Evolutionary conservation across 192 early-diverging fungal species (phyloP).

Genomic region (Backusella circina): DNA sequence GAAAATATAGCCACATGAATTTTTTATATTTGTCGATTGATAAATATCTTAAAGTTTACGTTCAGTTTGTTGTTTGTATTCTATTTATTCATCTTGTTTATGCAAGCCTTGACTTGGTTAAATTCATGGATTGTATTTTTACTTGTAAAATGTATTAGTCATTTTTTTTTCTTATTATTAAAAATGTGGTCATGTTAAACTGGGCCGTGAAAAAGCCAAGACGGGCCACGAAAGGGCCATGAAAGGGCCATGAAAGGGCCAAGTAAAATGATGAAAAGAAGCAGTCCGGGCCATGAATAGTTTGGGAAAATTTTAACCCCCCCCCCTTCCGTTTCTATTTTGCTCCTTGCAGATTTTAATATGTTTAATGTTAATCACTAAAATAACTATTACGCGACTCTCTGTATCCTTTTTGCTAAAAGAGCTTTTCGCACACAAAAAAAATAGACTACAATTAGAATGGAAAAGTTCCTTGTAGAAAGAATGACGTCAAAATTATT

Average conservation of each 20-base stretch:
- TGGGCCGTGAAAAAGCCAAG: not conserved
- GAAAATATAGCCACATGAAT: not conserved
- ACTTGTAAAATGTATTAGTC: not conserved
- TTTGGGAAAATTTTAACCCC: slow-evolving; percentile 1
- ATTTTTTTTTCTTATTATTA: not conserved
- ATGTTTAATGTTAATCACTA: not conserved
- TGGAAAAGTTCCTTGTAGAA: not conserved
- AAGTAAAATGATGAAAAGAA: not conserved
- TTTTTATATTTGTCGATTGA: not conserved
- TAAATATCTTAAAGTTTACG: not conserved
- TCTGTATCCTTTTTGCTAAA: not conserved
- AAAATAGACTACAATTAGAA: not conserved
- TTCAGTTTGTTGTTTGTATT: not conserved
- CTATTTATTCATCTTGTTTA: not conserved
- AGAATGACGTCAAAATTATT: not conserved
- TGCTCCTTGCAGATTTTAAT: not conserved
- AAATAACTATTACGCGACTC: not conserved
- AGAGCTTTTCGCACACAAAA: not conserved
- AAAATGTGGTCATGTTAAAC: not conserved
- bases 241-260: not conserved
- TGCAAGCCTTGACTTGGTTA: not conserved
- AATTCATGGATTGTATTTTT: not conserved
- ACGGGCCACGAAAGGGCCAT: slow-evolving; percentile 9
- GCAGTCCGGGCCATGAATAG: slow-evolving; percentile 15
- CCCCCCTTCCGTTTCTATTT: not conserved